Evolutionary conservation across 177 flowering plant genomes (phyloP).

Genomic region (Tripterygium wilfordii): DNA sequence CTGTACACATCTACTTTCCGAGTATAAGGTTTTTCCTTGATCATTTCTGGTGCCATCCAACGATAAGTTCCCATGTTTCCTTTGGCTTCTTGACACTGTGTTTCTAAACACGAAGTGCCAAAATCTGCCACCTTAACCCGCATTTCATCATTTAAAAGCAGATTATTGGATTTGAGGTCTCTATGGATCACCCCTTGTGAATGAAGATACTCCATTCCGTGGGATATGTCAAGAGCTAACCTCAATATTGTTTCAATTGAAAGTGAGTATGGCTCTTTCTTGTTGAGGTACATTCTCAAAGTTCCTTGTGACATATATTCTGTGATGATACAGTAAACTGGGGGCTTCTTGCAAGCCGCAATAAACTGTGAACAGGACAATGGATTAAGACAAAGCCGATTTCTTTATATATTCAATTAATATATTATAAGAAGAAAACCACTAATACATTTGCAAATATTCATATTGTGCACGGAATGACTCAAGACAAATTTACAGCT

Average conservation of each 20-base stretch:
- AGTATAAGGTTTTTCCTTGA: conserved; percentile 76
- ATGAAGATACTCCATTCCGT: conserved; percentile 94
- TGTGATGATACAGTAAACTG: conserved; percentile 84
- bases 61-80: conserved; percentile 94
- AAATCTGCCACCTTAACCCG: conserved; percentile 93
- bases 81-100: conserved; percentile 62
- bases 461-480: too few relatives aligned
- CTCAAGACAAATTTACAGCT: too few relatives aligned
- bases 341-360: conserved; percentile 93
- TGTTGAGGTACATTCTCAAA: conserved; percentile 88
- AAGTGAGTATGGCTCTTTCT: conserved; percentile 85
- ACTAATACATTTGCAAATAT: too few relatives aligned
- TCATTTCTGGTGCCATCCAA: conserved; percentile 99
- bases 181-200: conserved; percentile 93
- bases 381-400: too few relatives aligned
- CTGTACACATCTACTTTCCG: conserved; percentile 95
- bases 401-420: too few relatives aligned
- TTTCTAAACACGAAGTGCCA: conserved; percentile 88
- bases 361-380: conserved; percentile 55
- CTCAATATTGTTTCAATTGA: conserved; percentile 75
- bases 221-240: conserved; percentile 87
- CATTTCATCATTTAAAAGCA: conserved; percentile 89
- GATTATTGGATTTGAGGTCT: conserved; percentile 82
- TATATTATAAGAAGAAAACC: too few relatives aligned
- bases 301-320: conserved; percentile 98